Base-by-base conservation (phyloP, 2,329 filamentous ascomycete species). In the Hypocreales sp. region DNA sequence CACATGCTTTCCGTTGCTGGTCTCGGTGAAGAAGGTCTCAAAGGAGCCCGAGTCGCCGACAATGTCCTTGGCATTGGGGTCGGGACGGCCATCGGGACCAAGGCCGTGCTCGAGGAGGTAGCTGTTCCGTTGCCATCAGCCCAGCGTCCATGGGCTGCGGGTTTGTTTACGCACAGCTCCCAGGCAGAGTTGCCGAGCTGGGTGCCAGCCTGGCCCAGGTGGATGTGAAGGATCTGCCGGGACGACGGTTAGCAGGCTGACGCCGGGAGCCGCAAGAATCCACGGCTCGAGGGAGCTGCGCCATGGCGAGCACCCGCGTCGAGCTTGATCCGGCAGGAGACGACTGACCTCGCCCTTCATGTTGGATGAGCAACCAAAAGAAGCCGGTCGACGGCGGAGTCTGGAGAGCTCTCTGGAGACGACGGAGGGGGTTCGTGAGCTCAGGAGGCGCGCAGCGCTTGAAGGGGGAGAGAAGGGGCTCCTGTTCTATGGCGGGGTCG, bases 21-120 rank as follows among this genome's bases (percentile, higher is more conserved):
- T 77, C 62, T 79, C 73, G 40, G 67, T 78, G 58, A 79, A 79
- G 61, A 79, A 79, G 39, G 74, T 79, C 58, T 78, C 72, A 53
- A 62, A 77, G 25, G 72, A 76, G 40, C 73, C 73, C 29, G 58
- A 60, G 31, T 79, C 72, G 40, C 58, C 62, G 31, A 67, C 36
- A n/a, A n/a, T n/a, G 25, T 75, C 70, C 51, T 64, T 64, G 36
- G 58, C 56, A 38, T 69, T 67, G 40, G 72, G 67, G 48, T 76
- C 67, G 30, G 67, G 65, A 32, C 66, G 67, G 40, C 74, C 74
- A 48, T 79, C 74, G 30, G 55, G 53, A 44, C 67, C 67, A 40
- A 79, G 67, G 42, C 74, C 74, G 47, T 79, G 74, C 64, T 79
- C 75, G 37, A 79, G 69, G 38, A 78, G 70, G 53, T 79, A 79